phyloP scores from a whole-genome alignment of 352 stramenopile genomes.

The Lagenidium sp. region DNA sequence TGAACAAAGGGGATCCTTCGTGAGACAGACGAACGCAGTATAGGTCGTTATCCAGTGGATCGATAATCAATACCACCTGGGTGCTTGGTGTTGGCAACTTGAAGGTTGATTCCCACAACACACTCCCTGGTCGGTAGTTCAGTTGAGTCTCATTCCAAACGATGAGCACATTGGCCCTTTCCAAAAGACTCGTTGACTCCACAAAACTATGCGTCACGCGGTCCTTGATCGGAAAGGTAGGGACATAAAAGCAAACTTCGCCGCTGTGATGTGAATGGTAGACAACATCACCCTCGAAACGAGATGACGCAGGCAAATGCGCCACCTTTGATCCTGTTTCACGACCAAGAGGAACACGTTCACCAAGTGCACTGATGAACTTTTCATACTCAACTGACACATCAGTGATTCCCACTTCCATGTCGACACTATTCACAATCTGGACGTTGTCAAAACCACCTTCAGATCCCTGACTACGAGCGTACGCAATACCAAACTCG shows the following conservation, averaged over 20 bases:
- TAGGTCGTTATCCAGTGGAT: conserved; percentile 75
- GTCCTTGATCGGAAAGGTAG: conserved; percentile 48
- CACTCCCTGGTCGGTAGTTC: conserved; percentile 66
- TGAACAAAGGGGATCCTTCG: conserved; percentile 72
- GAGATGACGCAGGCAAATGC: neutral
- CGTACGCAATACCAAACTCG: conserved; percentile 75
- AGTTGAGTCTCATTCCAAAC: conserved; percentile 85
- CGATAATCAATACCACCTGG: conserved; percentile 72
- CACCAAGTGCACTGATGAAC: conserved; percentile 62
- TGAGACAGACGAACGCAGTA: conserved; percentile 79
- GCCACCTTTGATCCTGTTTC: conserved; percentile 3
- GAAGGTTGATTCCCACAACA: conserved; percentile 73
- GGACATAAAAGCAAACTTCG: conserved; percentile 77
- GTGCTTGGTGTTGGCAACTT: conserved; percentile 70
- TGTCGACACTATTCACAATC: conserved; percentile 35
- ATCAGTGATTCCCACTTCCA: conserved; percentile 13
- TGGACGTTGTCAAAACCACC: conserved; percentile 73
- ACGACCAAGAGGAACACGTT: conserved; percentile 30
- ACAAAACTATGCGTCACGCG: conserved; percentile 18
- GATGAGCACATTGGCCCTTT: conserved; percentile 70
- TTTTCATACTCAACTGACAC: conserved; percentile 45
- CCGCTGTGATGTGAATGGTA: conserved; percentile 75
- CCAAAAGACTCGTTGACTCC: conserved; percentile 25
- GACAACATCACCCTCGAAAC: conserved; percentile 20
- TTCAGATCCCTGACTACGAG: conserved; percentile 47